phyloP scores from a whole-genome alignment of 164 flowering plant genomes.

The Sedum album region DNA sequence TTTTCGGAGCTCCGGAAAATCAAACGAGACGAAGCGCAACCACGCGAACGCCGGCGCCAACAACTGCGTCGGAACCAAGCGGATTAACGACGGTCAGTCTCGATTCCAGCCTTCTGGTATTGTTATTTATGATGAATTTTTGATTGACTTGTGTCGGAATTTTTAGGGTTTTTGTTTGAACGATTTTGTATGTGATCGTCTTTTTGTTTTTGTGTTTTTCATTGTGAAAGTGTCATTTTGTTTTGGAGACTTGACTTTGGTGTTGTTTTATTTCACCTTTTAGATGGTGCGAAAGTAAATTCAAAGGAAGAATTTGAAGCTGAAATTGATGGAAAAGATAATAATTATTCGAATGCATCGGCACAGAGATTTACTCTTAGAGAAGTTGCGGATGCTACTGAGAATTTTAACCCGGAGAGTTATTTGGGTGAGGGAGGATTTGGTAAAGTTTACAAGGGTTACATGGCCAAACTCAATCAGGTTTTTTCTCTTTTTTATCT shows the following conservation, averaged over 20 bases:
- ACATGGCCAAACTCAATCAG: conserved; percentile 3
- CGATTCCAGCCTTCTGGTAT: neutral
- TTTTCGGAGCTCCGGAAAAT: too few species aligned
- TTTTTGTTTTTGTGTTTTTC: neutral
- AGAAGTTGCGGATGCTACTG: conserved; percentile 8
- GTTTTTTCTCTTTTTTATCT: neutral
- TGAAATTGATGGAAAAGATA: neutral
- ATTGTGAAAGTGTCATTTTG: neutral
- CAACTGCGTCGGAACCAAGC: conserved; percentile 5
- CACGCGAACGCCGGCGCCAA: conserved; percentile 11
- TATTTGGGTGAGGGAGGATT: conserved; percentile 8
- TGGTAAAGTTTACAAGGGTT: conserved; percentile 11
- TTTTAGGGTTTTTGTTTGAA: neutral
- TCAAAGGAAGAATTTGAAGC: neutral
- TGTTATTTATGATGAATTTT: too few species aligned
- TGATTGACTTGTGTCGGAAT: too few species aligned
- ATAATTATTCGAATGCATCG: neutral
- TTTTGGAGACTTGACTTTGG: neutral
- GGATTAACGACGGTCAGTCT: conserved; percentile 9
- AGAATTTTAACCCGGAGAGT: conserved; percentile 1
- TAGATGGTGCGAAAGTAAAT: conserved; percentile 5
- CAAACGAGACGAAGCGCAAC: conserved; percentile 17
- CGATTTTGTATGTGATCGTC: neutral
- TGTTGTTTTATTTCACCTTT: neutral
- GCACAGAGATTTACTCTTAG: conserved; percentile 6